Evolutionary conservation across 257 asterid genomes (phyloP), one percentile per base, ranked within the genome.

Genomic region (Verbena officinalis): DNA sequence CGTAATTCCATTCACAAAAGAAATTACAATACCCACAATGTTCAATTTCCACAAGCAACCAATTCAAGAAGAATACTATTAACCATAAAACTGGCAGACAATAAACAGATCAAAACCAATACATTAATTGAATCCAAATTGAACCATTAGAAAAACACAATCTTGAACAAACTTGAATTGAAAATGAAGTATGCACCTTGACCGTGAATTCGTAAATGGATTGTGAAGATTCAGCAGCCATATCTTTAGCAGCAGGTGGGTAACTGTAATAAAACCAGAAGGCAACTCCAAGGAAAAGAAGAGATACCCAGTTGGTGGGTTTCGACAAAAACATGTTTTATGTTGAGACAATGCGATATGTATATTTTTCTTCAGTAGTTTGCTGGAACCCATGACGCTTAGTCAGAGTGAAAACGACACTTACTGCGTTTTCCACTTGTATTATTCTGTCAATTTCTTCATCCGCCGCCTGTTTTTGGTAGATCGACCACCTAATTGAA

Each of bases 141-240:
- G 9, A 65, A 34, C 69, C 59, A 6, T 13, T 36, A n/a, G 3
- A 22, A 67, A 48, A 53, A 20, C 36, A 57, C 20, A 17, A 19
- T 20, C 50, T 30, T 55, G 12, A 27, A 36, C 16, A 5, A 17
- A 2, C 48, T 4, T 8, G 1, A 1, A 10, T 12, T 7, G 13
- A 22, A 51, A 20, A 17, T 5, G 11, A 20, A 6, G 24, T 1
- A 12, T 1, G 14, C 68, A 84, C 96, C 93, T 86, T 83, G 16
- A 86, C 95, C 52, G 86, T 81, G 69, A 84, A 80, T 8, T 84
- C 91, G 74, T 77, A 77, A 59, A 89, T 40, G 17, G 91, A 74
- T 39, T 62, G 70, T 20, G 70, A 31, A 65, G 73, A 67, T n/a
- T 67, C 48, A n/a, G 63, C 34, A 4, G 17, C 59, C 24, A 33